Conservation (phyloP, 371 early-diverging fungal genomes). For the Mortierella polycephala region DNA sequence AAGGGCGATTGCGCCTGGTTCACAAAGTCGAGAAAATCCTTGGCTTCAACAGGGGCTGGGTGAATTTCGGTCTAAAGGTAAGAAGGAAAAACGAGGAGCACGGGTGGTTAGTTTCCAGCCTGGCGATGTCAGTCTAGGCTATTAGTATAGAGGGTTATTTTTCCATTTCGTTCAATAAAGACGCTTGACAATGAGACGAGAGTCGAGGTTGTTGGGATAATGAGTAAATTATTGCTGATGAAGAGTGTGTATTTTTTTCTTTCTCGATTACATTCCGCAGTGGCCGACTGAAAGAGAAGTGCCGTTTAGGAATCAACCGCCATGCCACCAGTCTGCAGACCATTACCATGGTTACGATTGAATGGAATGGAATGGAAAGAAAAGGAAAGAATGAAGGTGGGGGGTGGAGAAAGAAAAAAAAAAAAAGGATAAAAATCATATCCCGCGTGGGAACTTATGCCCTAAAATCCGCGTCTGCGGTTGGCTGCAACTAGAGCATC, state of each 20-base stretch:
- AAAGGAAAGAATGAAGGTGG: constrained; percentile 9
- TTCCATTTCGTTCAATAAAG: too few species aligned
- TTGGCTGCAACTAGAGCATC: background rate
- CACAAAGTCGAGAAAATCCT: constrained; percentile 86
- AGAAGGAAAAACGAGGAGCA: background rate
- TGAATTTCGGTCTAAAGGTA: constrained; percentile 44
- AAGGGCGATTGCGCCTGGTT: constrained; percentile 94
- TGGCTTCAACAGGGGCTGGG: constrained; percentile 54
- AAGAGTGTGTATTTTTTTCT: background rate
- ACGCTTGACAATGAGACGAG: background rate
- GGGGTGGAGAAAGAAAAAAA: background rate
- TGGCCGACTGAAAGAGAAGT: constrained; percentile 18
- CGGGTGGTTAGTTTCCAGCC: too few species aligned
- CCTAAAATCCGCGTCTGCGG: constrained; percentile 1
- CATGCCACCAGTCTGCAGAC: constrained; percentile 18
- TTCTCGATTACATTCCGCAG: constrained; percentile 32
- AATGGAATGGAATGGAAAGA: background rate
- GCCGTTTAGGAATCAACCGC: constrained; percentile 19
- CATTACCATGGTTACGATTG: constrained; percentile 51
- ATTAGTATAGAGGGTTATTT: too few species aligned
- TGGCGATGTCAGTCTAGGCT: too few species aligned
- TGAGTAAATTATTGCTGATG: background rate
- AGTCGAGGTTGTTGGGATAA: background rate
- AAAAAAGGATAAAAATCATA: background rate
- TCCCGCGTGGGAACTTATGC: constrained; percentile 10